phyloP scores from a whole-genome alignment of 345 rosid species.

The Heritiera fomes region DNA sequence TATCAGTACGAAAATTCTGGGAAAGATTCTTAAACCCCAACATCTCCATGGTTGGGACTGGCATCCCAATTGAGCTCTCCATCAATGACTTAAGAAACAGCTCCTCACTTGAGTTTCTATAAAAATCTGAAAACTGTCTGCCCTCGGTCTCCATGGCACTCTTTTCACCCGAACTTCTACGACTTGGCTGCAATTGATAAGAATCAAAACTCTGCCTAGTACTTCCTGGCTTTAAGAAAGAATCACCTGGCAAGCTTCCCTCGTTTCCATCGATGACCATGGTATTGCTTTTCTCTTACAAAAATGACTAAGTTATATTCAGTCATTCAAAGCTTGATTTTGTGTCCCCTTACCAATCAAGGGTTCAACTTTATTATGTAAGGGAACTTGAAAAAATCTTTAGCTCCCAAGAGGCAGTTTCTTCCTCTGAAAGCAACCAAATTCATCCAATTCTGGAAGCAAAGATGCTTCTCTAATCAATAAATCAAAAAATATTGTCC shows the following conservation, averaged over 20 bases:
- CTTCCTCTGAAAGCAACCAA: neutral
- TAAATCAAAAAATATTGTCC: neutral
- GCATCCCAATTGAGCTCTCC: constrained; percentile 60
- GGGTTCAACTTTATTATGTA: neutral
- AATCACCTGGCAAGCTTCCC: constrained; percentile 21
- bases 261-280: constrained; percentile 34
- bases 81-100: constrained; percentile 59
- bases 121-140: constrained; percentile 47
- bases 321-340: neutral
- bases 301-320: neutral
- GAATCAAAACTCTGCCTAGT: constrained; percentile 24
- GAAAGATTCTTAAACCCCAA: constrained; percentile 58
- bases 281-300: neutral
- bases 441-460: neutral
- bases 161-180: constrained; percentile 33
- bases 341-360: neutral
- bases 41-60: constrained; percentile 57
- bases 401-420: neutral
- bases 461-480: neutral
- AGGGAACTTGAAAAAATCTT: neutral
- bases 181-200: constrained; percentile 13
- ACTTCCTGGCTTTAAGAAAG: constrained; percentile 19
- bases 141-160: constrained; percentile 47
- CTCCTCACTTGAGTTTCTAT: constrained; percentile 67
- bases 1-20: constrained; percentile 55